Evolutionary conservation across 805 yeast species (phyloP).

Genomic region (Lipomyces chichibuensis): DNA sequence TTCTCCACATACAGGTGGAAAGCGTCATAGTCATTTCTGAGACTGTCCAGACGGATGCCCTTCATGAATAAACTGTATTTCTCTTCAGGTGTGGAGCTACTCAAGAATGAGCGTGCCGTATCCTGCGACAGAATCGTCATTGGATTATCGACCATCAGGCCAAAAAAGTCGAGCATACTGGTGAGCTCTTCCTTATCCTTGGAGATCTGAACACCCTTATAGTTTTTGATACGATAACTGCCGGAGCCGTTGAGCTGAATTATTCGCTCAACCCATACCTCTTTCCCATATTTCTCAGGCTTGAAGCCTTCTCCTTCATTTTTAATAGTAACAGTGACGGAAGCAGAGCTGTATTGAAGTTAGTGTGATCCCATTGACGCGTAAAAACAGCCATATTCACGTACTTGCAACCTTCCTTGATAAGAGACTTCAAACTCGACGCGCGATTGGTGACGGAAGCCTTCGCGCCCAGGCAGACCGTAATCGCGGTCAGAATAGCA

Average conservation of each 20-base stretch:
- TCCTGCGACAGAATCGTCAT: conserved; percentile 93
- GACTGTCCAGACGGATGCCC: conserved; percentile 73
- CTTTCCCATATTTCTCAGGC: conserved; percentile 66
- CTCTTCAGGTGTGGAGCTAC: conserved; percentile 69
- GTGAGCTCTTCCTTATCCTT: conserved; percentile 67
- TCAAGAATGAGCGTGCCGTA: conserved; percentile 85
- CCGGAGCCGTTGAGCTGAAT: conserved; percentile 57
- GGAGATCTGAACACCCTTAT: conserved; percentile 56
- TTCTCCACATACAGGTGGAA: conserved; percentile 49
- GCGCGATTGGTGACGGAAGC: conserved; percentile 90
- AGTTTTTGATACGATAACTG: conserved; percentile 59
- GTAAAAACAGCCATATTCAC: neutral
- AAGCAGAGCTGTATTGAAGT: conserved; percentile 47
- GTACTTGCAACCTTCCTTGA: conserved; percentile 71
- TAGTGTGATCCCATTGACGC: neutral
- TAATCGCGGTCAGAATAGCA: conserved; percentile 89
- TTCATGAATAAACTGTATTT: conserved; percentile 78
- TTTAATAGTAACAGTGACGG: conserved; percentile 63
- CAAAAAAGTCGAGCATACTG: conserved; percentile 67
- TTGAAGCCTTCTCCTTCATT: conserved; percentile 71
- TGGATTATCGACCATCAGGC: conserved; percentile 84
- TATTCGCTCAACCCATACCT: conserved; percentile 70
- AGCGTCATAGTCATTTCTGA: conserved; percentile 49
- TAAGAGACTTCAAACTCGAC: conserved; percentile 64
- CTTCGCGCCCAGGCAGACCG: conserved; percentile 83